These are phyloP conservation scores for Alternaria infectoria DNA, from an alignment of 2,329 filamentous ascomycete genomes.

Conservation along the genomic window DNA sequence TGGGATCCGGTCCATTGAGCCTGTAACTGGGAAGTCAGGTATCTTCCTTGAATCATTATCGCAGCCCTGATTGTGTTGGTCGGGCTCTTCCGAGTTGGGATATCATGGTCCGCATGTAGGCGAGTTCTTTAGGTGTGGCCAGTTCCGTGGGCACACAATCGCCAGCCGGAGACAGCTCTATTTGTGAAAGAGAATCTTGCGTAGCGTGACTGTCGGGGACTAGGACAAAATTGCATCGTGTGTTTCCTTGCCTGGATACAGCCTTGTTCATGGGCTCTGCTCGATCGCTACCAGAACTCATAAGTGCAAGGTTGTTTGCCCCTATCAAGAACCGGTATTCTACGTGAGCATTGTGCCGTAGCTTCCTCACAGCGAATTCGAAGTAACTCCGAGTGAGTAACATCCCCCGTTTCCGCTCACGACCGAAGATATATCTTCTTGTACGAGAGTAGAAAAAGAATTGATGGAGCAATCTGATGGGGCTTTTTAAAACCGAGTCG, in stretches of 20 bases:
- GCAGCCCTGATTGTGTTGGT: background rate
- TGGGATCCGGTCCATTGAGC: fast-evolving
- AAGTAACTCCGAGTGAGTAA: background rate
- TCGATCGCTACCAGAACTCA: background rate
- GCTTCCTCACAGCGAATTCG: background rate
- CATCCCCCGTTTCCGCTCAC: background rate
- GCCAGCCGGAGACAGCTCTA: background rate
- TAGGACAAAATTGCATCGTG: background rate
- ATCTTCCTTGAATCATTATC: background rate
- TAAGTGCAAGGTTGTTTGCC: background rate
- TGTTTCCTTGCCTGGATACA: background rate
- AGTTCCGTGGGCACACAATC: background rate
- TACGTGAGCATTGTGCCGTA: background rate
- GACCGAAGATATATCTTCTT: background rate
- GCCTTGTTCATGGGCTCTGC: background rate
- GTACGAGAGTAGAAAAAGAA: background rate
- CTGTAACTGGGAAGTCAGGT: background rate
- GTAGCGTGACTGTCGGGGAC: background rate
- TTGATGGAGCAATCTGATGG: background rate
- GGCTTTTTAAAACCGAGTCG: background rate
- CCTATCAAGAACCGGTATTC: background rate
- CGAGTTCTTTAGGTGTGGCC: background rate
- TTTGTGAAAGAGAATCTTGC: background rate
- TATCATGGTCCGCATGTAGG: background rate
- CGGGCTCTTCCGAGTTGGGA: background rate